Evolutionary conservation across 257 asterid species (phyloP), one percentile per base, ranked within the genome.

Genomic region (Handroanthus guayacan): DNA sequence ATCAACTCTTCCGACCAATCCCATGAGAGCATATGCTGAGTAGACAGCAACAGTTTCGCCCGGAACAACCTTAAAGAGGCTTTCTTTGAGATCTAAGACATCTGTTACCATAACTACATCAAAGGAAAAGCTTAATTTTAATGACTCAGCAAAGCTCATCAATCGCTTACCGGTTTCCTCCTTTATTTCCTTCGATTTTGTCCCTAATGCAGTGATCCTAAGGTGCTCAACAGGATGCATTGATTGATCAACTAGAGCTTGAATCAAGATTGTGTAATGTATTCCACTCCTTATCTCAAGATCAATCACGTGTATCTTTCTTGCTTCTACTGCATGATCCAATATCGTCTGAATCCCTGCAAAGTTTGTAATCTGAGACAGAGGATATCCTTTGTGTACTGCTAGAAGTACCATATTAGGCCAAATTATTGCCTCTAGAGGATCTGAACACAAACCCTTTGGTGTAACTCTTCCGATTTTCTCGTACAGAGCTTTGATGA

Each of bases 1-100:
- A 20, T 63, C 69, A 25, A 72, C 48, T 50, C 56, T 20, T 31
- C 55, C 45, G 54, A 78, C 72, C 82, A 72, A 64, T 39, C 68
- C 18, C 38, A 48, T 72, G 5, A 72, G 67, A 57, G 69, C 38
- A 37, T 50, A 31, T 62, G 52, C 54, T 5, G 74, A 1, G 31
- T 25, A 1, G 31, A 47, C 52, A 47, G 52, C 52, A 47, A 47
- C 52, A 47, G 14, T 13, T 47, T 47, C 14, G 3, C 10, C 52
- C 9, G 14, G 11, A 47, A 7, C 14, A 6, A 47, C 14, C 10
- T 47, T 11, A 8, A 47, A 47, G 52, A 8, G 14, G 14, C 3
- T 47, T 47, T 47, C 14, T 9, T 47, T 6, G 10, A 47, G 52
- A 8, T 11, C 52, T 47, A 47, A 11, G 14, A 47, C 10, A 11